Conservation (phyloP, 352 stramenopile species). For the Phytophthora quininea region DNA sequence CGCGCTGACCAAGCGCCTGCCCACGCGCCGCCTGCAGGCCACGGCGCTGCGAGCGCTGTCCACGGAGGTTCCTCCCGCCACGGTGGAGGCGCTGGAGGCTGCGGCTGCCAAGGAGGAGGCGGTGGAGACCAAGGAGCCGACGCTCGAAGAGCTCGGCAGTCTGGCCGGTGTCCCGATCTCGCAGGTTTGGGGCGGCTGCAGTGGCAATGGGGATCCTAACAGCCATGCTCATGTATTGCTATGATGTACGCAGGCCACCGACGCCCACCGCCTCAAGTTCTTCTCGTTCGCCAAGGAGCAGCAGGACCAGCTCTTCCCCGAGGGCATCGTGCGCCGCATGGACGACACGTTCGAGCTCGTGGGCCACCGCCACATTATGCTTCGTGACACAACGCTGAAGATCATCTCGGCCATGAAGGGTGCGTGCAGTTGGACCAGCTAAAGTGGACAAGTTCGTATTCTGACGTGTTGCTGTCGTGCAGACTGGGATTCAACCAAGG, state of each 20-base stretch:
- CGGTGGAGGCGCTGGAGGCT: neutral
- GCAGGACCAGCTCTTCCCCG: constrained; percentile 74
- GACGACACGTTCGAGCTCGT: constrained; percentile 85
- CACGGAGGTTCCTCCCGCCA: constrained; percentile 25
- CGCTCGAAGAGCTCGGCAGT: constrained; percentile 45
- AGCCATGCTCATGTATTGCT: constrained; percentile 3
- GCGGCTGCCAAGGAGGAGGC: constrained; percentile 11
- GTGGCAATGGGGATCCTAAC: neutral
- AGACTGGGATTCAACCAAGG: constrained; percentile 74
- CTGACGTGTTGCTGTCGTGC: constrained; percentile 1
- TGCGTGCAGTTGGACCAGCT: constrained; percentile 14
- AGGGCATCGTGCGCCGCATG: constrained; percentile 75
- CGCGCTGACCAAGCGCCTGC: constrained; percentile 46
- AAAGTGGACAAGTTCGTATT: constrained; percentile 2
- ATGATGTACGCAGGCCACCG: constrained; percentile 44
- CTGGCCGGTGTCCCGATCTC: constrained; percentile 65
- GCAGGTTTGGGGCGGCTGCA: constrained; percentile 34
- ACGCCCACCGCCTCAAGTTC: constrained; percentile 76
- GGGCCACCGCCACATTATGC: constrained; percentile 84
- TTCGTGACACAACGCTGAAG: constrained; percentile 77
- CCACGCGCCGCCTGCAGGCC: constrained; percentile 28
- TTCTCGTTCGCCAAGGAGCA: constrained; percentile 81
- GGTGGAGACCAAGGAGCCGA: constrained; percentile 17
- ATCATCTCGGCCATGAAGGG: constrained; percentile 79
- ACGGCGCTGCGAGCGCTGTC: constrained; percentile 47